Base-by-base conservation (phyloP, 1,284 basidiomycete genomes). In the Ceratobasidium sp. region DNA sequence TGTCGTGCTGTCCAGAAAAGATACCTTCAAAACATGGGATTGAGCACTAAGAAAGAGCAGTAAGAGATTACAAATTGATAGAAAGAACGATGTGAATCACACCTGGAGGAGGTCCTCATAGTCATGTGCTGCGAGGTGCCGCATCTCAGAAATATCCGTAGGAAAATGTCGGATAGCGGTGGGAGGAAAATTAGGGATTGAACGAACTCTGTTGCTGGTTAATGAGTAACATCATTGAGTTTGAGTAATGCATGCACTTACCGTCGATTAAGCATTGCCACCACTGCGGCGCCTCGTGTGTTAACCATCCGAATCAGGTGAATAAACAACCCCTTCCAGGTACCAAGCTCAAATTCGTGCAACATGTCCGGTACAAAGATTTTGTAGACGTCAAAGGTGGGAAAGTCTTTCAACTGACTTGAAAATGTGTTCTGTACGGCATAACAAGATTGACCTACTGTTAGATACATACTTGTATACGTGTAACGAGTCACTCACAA, bases 21-120 rank as follows among this genome's bases (percentile, higher is more conserved):
- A 85, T 79, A 0, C 83, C 83, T 56, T 85, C 83, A 67, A 85
- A 81, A 12, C 77, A 78, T 12, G 84, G 83, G 0, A 83, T 81
- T 12, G 78, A 66, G 56, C 83, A 84, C 83, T 84, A 54, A 33
- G 17, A 23, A 3, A 59, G 7, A 38, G 7, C 9, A 15, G 44
- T 48, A 7, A 20, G 13, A 33, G 15, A 38, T 12, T 50, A 70
- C 26, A 52, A 3, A 33, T 17, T 2, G 10, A 6, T 26, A 7
- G 4, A 48, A 20, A 15, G 23, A 38, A 44, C 3, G 15, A 26
- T n/a, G n/a, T n/a, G n/a, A 26, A n/a, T 46, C 33, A 69, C 65
- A 83, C 83, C 79, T 83, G 83, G 0, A 84, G 79, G 0, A 83
- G 69, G 74, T 83, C 82, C 59, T 84, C 83, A 46, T 79, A 78